phyloP scores from a whole-genome alignment of 1,139 yeast species.

The Candida glucosophila region DNA sequence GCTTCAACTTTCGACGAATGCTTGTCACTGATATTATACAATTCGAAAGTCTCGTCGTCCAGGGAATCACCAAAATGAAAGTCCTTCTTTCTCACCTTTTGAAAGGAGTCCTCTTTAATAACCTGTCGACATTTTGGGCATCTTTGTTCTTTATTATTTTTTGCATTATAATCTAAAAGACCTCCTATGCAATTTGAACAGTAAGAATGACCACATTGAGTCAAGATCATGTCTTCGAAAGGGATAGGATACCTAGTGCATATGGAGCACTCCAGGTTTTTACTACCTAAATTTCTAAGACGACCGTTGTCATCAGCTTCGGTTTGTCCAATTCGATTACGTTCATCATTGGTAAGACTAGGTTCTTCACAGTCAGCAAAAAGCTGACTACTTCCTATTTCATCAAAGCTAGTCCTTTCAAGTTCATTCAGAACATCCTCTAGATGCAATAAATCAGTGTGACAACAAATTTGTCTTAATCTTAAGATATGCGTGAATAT shows the following conservation, averaged over 20 bases:
- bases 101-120: constrained; percentile 35
- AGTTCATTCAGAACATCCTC: constrained; percentile 1
- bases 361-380: constrained; percentile 7
- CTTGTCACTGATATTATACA: neutral
- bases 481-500: constrained; percentile 79
- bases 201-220: constrained; percentile 76
- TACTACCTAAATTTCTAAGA: constrained; percentile 19
- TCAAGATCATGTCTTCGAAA: constrained; percentile 48
- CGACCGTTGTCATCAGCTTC: neutral
- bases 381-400: too few relatives aligned
- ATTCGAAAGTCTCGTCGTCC: neutral
- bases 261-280: constrained; percentile 71
- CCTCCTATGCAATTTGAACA: constrained; percentile 70
- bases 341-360: too few relatives aligned
- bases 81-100: constrained; percentile 25
- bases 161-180: constrained; percentile 46
- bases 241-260: constrained; percentile 65
- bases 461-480: constrained; percentile 85
- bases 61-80: neutral
- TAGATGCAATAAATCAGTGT: constrained; percentile 14
- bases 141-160: constrained; percentile 16
- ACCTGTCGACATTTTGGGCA: constrained; percentile 57
- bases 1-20: constrained; percentile 72
- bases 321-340: too few relatives aligned
- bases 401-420: too few relatives aligned